These are phyloP conservation scores for Symmetrospora coprosmae DNA, from an alignment of 768 basidiomycete genomes.

Conservation along the genomic window DNA sequence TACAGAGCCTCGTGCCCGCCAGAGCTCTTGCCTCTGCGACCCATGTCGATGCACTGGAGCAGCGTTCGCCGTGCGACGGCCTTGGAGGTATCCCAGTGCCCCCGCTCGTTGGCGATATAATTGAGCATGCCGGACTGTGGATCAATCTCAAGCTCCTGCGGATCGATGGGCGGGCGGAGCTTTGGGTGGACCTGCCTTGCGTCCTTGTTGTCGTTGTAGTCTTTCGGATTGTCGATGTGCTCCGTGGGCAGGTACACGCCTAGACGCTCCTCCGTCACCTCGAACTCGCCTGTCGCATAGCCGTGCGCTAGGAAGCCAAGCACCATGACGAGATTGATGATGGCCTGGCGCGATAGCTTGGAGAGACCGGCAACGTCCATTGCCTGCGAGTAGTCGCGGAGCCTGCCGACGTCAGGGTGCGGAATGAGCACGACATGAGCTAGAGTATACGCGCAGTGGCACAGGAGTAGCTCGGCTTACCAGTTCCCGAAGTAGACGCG, in stretches of 20 bases:
- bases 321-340: conserved; percentile 74
- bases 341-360: conserved; percentile 47
- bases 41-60: conserved; percentile 63
- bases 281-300: conserved; percentile 41
- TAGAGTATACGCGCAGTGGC: not conserved
- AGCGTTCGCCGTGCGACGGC: conserved; percentile 60
- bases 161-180: conserved; percentile 70
- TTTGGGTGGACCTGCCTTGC: conserved; percentile 59
- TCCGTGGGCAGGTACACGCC: conserved; percentile 40
- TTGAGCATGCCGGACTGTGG: conserved; percentile 83
- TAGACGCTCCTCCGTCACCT: conserved; percentile 40
- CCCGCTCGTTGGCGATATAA: conserved; percentile 64
- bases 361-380: conserved; percentile 36
- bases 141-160: conserved; percentile 71
- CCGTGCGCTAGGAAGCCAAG: conserved; percentile 66
- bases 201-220: conserved; percentile 44
- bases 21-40: conserved; percentile 46
- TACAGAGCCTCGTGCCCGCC: conserved; percentile 44
- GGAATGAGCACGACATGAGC: not conserved
- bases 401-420: conserved; percentile 46
- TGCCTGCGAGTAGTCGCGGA: conserved; percentile 64
- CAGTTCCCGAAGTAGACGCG: conserved; percentile 36
- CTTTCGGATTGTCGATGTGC: conserved; percentile 41
- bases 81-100: conserved; percentile 77
- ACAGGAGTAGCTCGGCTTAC: not conserved